phyloP scores from a whole-genome alignment of 2,329 filamentous ascomycete genomes.

The Curvularia eragrostidis region DNA sequence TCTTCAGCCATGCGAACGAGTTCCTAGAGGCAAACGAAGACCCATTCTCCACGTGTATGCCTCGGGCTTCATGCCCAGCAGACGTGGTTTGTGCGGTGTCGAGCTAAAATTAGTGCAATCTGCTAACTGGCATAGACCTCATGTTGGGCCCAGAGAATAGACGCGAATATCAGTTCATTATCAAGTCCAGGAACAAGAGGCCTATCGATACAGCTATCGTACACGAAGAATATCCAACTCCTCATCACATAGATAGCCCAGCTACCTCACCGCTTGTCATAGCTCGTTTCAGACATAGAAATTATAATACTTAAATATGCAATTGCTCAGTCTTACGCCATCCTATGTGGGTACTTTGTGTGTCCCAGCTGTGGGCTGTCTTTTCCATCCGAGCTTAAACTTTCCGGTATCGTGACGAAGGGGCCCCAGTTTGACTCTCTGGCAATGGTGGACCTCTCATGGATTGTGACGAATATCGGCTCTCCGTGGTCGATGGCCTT shows the following conservation, averaged over 20 bases:
- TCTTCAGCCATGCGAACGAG: neutral
- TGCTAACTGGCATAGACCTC: neutral
- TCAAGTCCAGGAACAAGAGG: neutral
- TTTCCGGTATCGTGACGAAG: constrained; percentile 46
- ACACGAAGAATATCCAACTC: neutral
- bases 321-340: constrained; percentile 21
- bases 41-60: neutral
- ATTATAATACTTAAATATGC: constrained; percentile 1
- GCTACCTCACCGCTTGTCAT: constrained; percentile 24
- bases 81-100: neutral
- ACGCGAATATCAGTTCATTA: neutral
- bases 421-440: constrained; percentile 37
- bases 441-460: constrained; percentile 18
- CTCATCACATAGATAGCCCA: constrained; percentile 30
- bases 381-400: constrained; percentile 34
- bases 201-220: neutral
- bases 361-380: constrained; percentile 29
- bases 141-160: neutral
- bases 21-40: neutral
- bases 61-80: neutral
- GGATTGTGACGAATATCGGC: constrained; percentile 8
- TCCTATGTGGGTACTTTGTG: constrained; percentile 16
- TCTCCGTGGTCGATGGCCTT: neutral
- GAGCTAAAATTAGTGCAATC: neutral
- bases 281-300: neutral